Conservation (phyloP, 129 eudicot species). For the Mikania micrantha region DNA sequence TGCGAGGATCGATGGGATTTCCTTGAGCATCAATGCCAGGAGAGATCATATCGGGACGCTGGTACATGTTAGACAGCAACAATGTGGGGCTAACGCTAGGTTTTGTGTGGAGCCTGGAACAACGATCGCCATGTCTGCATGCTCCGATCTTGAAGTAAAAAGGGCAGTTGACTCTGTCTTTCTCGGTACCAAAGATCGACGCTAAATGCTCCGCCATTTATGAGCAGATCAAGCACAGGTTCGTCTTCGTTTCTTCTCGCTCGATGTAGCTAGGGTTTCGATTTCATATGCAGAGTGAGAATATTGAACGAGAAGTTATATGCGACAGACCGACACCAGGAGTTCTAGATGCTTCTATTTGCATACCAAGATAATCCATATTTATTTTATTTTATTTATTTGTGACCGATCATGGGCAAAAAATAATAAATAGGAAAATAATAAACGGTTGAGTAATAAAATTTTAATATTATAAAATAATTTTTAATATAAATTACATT, state of each 20-base stretch:
- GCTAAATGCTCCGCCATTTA: conserved; percentile 77
- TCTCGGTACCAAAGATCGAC: conserved; percentile 72
- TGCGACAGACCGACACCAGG: not conserved
- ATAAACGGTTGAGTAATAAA: too few species aligned
- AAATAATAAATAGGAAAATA: too few species aligned
- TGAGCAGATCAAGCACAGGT: not conserved
- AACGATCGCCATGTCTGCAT: conserved; percentile 76
- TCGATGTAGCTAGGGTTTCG: conserved; percentile 11
- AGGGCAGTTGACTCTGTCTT: conserved; percentile 74
- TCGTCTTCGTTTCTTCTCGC: not conserved
- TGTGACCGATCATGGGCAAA: too few species aligned
- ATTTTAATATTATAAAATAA: too few species aligned
- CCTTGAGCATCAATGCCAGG: conserved; percentile 80
- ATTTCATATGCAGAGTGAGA: not conserved
- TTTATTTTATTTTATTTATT: too few species aligned
- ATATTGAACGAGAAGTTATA: not conserved
- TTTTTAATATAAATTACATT: too few species aligned
- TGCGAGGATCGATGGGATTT: conserved; percentile 61
- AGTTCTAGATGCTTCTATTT: conserved; percentile 29
- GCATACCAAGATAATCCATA: too few species aligned
- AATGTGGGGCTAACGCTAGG: conserved; percentile 64
- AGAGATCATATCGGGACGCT: conserved; percentile 72
- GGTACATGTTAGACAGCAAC: conserved; percentile 71
- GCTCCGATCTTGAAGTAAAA: conserved; percentile 80
- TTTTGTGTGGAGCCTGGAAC: conserved; percentile 71